Conservation (phyloP, 495 filamentous ascomycete species). For the Rusavskia elegans region DNA sequence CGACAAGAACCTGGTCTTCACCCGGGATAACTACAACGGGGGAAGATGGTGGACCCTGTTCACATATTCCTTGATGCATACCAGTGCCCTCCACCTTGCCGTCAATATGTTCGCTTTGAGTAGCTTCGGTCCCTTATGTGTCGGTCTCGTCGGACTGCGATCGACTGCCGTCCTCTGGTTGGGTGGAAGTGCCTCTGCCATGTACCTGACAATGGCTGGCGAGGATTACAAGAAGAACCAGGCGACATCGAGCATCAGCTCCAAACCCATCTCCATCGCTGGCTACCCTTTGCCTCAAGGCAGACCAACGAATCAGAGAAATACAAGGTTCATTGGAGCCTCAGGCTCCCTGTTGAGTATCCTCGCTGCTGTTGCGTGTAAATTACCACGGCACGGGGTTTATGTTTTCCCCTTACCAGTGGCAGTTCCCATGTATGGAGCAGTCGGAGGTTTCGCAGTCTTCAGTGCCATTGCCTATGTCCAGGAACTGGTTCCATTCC, state of each 20-base stretch:
- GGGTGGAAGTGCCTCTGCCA: neutral
- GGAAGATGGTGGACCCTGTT: slow-evolving; percentile 5
- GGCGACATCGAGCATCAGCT: neutral
- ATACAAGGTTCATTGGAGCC: neutral
- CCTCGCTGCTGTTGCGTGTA: neutral
- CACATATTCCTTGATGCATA: slow-evolving; percentile 3
- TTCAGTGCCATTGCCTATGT: neutral
- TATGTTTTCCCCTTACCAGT: neutral
- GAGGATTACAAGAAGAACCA: neutral
- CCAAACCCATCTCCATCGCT: neutral
- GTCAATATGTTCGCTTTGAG: slow-evolving; percentile 1
- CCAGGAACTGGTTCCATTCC: neutral
- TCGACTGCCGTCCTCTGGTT: neutral
- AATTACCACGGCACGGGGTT: neutral
- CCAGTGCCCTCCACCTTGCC: neutral
- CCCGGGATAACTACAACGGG: neutral
- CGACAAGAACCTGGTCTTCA: slow-evolving; percentile 1
- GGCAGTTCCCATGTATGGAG: neutral
- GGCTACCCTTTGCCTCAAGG: neutral
- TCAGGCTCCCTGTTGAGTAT: neutral
- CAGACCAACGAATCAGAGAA: neutral
- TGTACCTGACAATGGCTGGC: neutral
- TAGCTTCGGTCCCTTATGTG: neutral
- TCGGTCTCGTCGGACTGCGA: neutral
- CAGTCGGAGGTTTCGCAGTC: neutral